phyloP scores from a whole-genome alignment of 1,284 basidiomycete genomes.

The Psilocybe mexicana region DNA sequence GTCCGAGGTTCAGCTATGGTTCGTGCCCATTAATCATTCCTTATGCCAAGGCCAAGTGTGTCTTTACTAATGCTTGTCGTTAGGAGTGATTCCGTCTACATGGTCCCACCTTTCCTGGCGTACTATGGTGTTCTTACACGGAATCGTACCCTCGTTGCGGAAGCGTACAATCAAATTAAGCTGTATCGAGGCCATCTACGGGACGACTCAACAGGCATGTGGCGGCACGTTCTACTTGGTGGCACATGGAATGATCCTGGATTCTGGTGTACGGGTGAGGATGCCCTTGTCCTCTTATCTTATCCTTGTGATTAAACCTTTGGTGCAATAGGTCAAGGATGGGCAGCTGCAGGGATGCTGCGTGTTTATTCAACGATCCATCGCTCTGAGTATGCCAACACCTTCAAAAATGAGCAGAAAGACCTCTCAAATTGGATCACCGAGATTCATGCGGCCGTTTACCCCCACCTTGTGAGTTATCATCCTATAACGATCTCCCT shows the following conservation, averaged over 20 bases:
- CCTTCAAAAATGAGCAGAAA: conserved; percentile 52
- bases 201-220: conserved; percentile 54
- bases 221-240: conserved; percentile 72
- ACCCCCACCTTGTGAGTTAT: conserved; percentile 48
- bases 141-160: conserved; percentile 67
- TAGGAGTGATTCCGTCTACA: conserved; percentile 81
- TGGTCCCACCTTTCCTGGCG: conserved; percentile 92
- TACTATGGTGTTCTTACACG: conserved; percentile 77
- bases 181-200: conserved; percentile 72
- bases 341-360: conserved; percentile 85
- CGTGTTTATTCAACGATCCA: conserved; percentile 79
- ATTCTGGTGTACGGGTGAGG: conserved; percentile 72
- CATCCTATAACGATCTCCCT: conserved; percentile 2
- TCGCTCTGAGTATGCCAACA: conserved; percentile 54
- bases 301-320: background rate
- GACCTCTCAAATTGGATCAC: conserved; percentile 68
- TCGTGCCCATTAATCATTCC: conserved; percentile 26
- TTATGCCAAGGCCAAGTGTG: conserved; percentile 67
- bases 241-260: conserved; percentile 52
- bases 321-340: conserved; percentile 65
- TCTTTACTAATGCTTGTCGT: background rate
- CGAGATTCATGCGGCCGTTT: conserved; percentile 78
- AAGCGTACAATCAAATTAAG: conserved; percentile 78
- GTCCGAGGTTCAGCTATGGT: conserved; percentile 72
- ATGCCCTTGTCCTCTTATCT: background rate